Percentiles rank a stretch among this genome's conserved stretches.
Evolutionary conservation across 2,329 filamentous ascomycete species (phyloP).

Genomic region (Chaetomium globosum): DNA sequence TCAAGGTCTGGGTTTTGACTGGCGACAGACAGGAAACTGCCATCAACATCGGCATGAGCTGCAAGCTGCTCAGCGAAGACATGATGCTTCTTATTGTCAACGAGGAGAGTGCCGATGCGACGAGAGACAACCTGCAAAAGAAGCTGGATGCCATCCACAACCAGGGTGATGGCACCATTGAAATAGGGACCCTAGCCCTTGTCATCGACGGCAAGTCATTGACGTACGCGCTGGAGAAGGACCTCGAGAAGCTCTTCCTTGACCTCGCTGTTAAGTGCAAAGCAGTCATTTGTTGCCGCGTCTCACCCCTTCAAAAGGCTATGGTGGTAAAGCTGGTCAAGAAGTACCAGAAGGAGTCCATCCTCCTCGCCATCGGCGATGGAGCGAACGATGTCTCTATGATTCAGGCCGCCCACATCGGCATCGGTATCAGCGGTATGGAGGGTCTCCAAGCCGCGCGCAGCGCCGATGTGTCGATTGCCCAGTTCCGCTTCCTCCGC

Average conservation of each 20-base stretch:
- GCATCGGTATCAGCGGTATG: slow-evolving; percentile 93
- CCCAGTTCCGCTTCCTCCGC: slow-evolving; percentile 90
- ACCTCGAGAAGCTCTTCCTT: slow-evolving; percentile 89
- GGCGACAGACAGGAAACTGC: slow-evolving; percentile 97
- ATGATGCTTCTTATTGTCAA: slow-evolving; percentile 98
- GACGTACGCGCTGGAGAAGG: slow-evolving; percentile 88
- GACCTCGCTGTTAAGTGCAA: slow-evolving; percentile 96
- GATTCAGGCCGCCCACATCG: slow-evolving; percentile 98
- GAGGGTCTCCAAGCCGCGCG: slow-evolving; percentile 96
- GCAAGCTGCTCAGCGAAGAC: slow-evolving; percentile 96
- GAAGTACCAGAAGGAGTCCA: slow-evolving; percentile 81
- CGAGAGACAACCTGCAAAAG: slow-evolving; percentile 86
- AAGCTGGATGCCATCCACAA: slow-evolving; percentile 88
- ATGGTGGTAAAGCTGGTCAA: slow-evolving; percentile 98
- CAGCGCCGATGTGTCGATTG: slow-evolving; percentile 93
- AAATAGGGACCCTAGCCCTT: slow-evolving; percentile 84
- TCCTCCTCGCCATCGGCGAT: slow-evolving; percentile 93
- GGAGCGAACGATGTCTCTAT: slow-evolving; percentile 99
- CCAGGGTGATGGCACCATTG: slow-evolving; percentile 74
- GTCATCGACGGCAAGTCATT: slow-evolving; percentile 96
- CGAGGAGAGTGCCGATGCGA: slow-evolving; percentile 77
- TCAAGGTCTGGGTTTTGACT: slow-evolving; percentile 98
- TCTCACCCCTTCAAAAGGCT: slow-evolving; percentile 95
- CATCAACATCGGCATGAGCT: slow-evolving; percentile 99
- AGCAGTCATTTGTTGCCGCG: slow-evolving; percentile 97